Evolutionary conservation across 2,329 filamentous ascomycete species (phyloP).

Genomic region (Xylaria hypoxylon): DNA sequence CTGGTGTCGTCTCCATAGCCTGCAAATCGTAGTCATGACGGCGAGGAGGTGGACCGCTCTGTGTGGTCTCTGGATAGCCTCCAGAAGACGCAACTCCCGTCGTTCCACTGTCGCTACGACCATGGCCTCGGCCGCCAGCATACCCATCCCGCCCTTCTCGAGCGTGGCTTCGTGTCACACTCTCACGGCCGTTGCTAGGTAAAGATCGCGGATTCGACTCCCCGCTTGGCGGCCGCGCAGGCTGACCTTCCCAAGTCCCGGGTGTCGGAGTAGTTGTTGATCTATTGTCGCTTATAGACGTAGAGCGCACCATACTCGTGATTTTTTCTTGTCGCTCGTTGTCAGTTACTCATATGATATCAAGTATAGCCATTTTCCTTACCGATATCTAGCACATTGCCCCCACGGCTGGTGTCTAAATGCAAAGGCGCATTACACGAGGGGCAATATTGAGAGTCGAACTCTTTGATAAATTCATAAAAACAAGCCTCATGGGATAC

Average conservation of each 20-base stretch:
- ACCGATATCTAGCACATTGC: slow-evolving; percentile 94
- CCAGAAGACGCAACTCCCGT: slow-evolving; percentile 80
- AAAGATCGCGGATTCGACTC: slow-evolving; percentile 49
- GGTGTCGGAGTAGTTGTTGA: slow-evolving; percentile 65
- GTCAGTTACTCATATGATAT: slow-evolving; percentile 36
- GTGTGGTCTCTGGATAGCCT: slow-evolving; percentile 82
- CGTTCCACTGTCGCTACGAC: slow-evolving; percentile 81
- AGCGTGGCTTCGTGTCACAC: slow-evolving; percentile 51
- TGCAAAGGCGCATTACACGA: slow-evolving; percentile 92
- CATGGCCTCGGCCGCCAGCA: slow-evolving; percentile 64
- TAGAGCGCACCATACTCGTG: slow-evolving; percentile 89
- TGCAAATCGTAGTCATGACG: slow-evolving; percentile 96
- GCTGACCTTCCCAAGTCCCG: slow-evolving; percentile 75
- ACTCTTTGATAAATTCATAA: slow-evolving; percentile 96
- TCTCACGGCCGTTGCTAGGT: slow-evolving; percentile 48
- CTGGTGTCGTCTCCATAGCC: slow-evolving; percentile 89
- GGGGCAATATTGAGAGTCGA: slow-evolving; percentile 93
- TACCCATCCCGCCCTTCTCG: slow-evolving; percentile 66
- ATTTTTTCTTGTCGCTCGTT: slow-evolving; percentile 79
- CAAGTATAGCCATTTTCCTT: slow-evolving; percentile 43
- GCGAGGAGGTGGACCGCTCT: slow-evolving; percentile 74
- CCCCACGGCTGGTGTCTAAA: slow-evolving; percentile 90
- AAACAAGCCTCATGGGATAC: slow-evolving; percentile 98
- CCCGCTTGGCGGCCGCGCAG: slow-evolving; percentile 65
- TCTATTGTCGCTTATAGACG: slow-evolving; percentile 73